These are phyloP conservation scores for Lactarius tabidus DNA, from an alignment of 768 basidiomycete genomes.

Conservation along the genomic window DNA sequence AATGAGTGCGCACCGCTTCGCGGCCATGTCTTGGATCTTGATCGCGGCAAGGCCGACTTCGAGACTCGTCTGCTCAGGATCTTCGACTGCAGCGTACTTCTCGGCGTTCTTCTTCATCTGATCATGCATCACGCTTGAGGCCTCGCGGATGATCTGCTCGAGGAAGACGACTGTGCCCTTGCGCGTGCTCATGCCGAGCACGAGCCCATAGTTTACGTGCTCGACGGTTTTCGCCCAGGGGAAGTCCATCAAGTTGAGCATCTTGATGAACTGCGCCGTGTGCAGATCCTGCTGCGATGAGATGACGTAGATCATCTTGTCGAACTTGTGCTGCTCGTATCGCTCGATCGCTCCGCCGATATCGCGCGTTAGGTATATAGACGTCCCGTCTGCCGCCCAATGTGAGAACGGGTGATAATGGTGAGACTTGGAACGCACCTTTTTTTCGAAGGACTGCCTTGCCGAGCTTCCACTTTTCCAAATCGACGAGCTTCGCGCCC, in stretches of 20 bases:
- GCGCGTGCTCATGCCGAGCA: conserved; percentile 92
- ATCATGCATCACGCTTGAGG: conserved; percentile 86
- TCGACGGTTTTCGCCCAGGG: conserved; percentile 79
- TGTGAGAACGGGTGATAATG: background rate
- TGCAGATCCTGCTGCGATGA: conserved; percentile 86
- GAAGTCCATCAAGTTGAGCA: conserved; percentile 85
- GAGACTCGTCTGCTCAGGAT: conserved; percentile 72
- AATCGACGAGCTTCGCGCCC: conserved; percentile 81
- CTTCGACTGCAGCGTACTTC: conserved; percentile 84
- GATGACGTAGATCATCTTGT: conserved; percentile 93
- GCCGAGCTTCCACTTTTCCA: conserved; percentile 89
- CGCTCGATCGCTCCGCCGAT: conserved; percentile 92
- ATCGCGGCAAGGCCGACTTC: conserved; percentile 94
- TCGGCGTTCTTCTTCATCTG: conserved; percentile 94
- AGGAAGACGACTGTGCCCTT: conserved; percentile 95
- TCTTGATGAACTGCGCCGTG: conserved; percentile 89
- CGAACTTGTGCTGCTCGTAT: conserved; percentile 85
- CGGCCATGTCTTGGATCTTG: conserved; percentile 97
- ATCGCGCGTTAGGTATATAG: conserved; percentile 92
- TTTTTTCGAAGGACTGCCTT: conserved; percentile 86
- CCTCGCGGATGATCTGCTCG: conserved; percentile 88
- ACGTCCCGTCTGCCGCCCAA: conserved; percentile 68
- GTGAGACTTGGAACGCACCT: conserved; percentile 40
- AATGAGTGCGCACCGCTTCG: conserved; percentile 62
- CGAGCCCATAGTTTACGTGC: conserved; percentile 89